A percentile compares a stretch with the other conserved stretches of the same genome.
Evolutionary conservation across 129 eudicot genomes (phyloP).

Genomic region (Ambrosia trifida): DNA sequence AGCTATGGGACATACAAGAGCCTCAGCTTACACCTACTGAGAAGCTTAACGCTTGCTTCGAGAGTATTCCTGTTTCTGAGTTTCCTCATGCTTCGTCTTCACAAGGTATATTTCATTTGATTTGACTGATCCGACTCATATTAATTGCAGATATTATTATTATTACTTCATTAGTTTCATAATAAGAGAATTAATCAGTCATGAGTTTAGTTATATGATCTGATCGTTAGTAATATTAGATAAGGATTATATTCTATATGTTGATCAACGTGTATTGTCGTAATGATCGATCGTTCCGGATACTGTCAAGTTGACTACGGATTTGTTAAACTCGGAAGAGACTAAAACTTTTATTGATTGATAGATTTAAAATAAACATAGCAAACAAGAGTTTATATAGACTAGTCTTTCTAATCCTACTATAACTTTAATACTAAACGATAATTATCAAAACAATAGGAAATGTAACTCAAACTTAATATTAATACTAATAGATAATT

Average conservation of each 20-base stretch:
- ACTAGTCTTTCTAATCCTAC: too few species aligned
- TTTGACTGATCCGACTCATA: constrained; percentile 22
- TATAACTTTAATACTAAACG: too few species aligned
- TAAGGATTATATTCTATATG: not conserved
- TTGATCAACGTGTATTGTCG: not conserved
- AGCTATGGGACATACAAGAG: constrained; percentile 81
- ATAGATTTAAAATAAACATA: too few species aligned
- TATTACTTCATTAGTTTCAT: constrained; percentile 6
- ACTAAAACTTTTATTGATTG: too few species aligned
- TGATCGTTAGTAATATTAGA: not conserved
- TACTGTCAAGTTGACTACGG: not conserved
- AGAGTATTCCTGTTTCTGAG: constrained; percentile 83
- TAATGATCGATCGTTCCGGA: not conserved
- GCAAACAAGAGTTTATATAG: too few species aligned
- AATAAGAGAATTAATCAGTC: constrained; percentile 11
- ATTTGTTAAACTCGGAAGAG: too few species aligned
- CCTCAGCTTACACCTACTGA: constrained; percentile 82
- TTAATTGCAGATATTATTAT: not conserved
- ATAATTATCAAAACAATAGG: too few species aligned
- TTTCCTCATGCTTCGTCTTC: constrained; percentile 83
- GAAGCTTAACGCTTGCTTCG: constrained; percentile 95
- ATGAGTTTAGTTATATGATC: constrained; percentile 1
- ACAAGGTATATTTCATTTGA: constrained; percentile 41
- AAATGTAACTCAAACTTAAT: too few species aligned
- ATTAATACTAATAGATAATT: too few species aligned